Evolutionary conservation across 1,284 basidiomycete species (phyloP), one percentile per base, ranked within the genome.

Genomic region (Puccinia hordei): DNA sequence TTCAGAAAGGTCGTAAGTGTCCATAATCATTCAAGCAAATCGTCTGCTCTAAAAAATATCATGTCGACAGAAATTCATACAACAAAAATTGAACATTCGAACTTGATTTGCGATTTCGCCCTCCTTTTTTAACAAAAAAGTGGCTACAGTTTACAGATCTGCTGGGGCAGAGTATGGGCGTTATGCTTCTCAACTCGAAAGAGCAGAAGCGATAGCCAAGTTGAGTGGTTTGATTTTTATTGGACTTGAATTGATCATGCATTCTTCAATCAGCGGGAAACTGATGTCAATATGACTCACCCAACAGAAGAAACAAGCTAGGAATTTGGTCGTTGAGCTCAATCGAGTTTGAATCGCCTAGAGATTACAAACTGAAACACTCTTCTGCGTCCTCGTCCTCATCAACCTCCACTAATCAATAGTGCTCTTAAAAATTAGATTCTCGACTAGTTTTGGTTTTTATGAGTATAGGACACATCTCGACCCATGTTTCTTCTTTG

Each of bases 101-200:
- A n/a, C 10, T 46, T 65, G 22, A 3, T 38, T 38, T 44, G 46
- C 44, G 44, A 46, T 63, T 33, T 30, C 27, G 5, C 17, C 44
- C 17, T 35, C 46, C 15, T 19, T 69, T 41, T 55, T 17, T 30
- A 2, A n/a, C 13, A 2, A 17, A 41, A 49, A 24, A 79, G 77
- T 79, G 27, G 77, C 77, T 13, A 79, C 77, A 33, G 68, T 79
- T 44, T 79, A 79, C 35, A 53, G 68, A 79, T 79, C 77, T 22
- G 53, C 49, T 5, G 77, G 77, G 19, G 77, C 77, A 30, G 77
- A 72, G 41, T 71, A 79, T 63, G 77, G 77, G 46, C 46, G 49
- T 33, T 69, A 71, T 69, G 38, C 68, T 15, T 13, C 49, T n/a
- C 77, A 72, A 63, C 33, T 79, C 17, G 66, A 57, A 30, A 27